A percentile compares a stretch with the other conserved stretches of the same genome.
Conservation (phyloP, 106 monocot species). For the Platanthera guangdongensis region DNA sequence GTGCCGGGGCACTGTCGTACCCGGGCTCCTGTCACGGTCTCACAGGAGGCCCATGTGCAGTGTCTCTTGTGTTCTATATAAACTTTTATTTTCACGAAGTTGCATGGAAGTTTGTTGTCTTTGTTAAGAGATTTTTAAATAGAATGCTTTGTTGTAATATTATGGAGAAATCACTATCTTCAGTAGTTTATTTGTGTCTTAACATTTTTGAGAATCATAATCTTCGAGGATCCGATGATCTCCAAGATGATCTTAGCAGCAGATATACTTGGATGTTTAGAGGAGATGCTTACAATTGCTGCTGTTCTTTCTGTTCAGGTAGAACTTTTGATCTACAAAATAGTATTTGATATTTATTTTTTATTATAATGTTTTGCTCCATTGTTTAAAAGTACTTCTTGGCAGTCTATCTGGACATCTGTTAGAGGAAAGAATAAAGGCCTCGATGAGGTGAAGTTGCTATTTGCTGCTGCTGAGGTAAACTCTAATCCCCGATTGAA, state of each 20-base stretch:
- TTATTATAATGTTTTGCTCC: not conserved
- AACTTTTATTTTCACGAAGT: not conserved
- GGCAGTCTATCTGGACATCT: conserved; percentile 89
- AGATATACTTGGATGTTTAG: conserved; percentile 57
- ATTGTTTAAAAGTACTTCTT: conserved; percentile 2
- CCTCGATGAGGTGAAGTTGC: conserved; percentile 80
- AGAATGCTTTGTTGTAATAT: not conserved
- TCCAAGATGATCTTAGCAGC: conserved; percentile 91
- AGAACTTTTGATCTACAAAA: conserved; percentile 2
- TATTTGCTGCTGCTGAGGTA: conserved; percentile 95
- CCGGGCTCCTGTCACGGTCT: no score
- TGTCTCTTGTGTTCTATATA: no score
- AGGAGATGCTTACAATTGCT: conserved; percentile 84
- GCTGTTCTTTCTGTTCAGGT: conserved; percentile 95
- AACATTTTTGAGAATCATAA: not conserved
- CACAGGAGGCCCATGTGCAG: no score
- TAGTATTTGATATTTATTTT: not conserved
- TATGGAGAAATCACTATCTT: not conserved
- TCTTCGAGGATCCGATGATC: conserved; percentile 80
- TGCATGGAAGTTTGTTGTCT: not conserved
- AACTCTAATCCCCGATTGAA: conserved; percentile 2
- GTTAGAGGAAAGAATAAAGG: conserved; percentile 74
- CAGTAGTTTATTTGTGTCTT: not conserved
- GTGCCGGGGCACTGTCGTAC: no score
- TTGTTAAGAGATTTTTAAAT: not conserved